phyloP scores from a whole-genome alignment of 1,284 basidiomycete species.

The Tremellales sp. region DNA sequence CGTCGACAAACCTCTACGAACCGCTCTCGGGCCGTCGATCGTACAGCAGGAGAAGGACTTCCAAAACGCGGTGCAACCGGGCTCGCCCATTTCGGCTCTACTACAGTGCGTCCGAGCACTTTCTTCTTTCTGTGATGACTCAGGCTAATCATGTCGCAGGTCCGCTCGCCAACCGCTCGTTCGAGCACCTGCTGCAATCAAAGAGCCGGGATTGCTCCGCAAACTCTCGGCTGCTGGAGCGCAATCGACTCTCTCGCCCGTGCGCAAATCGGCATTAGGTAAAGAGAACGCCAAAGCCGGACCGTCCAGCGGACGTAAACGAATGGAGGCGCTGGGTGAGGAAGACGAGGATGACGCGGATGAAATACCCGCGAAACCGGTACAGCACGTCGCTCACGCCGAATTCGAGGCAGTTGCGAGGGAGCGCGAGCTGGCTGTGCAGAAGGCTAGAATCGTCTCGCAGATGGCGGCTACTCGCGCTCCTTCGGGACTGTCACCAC shows the following conservation, averaged over 20 bases:
- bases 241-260: constrained; percentile 40
- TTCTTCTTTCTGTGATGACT: background rate
- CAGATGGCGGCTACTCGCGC: constrained; percentile 62
- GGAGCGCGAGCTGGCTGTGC: constrained; percentile 59
- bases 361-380: constrained; percentile 21
- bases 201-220: constrained; percentile 58
- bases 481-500: constrained; percentile 3
- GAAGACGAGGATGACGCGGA: constrained; percentile 53
- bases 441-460: constrained; percentile 82
- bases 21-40: constrained; percentile 50
- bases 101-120: constrained; percentile 52
- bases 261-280: constrained; percentile 32
- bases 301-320: constrained; percentile 24
- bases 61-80: constrained; percentile 90
- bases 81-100: constrained; percentile 86
- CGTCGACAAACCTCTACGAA: constrained; percentile 18
- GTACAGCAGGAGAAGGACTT: constrained; percentile 92
- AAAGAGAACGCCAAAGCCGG: constrained; percentile 15
- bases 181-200: constrained; percentile 55
- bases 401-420: constrained; percentile 24
- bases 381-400: no score
- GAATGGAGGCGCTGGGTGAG: constrained; percentile 55
- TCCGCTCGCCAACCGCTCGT: constrained; percentile 84
- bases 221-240: constrained; percentile 52
- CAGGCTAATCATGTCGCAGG: constrained; percentile 47